Conservation (phyloP, 208 protist species). For the Acanthamoeba triangularis region DNA sequence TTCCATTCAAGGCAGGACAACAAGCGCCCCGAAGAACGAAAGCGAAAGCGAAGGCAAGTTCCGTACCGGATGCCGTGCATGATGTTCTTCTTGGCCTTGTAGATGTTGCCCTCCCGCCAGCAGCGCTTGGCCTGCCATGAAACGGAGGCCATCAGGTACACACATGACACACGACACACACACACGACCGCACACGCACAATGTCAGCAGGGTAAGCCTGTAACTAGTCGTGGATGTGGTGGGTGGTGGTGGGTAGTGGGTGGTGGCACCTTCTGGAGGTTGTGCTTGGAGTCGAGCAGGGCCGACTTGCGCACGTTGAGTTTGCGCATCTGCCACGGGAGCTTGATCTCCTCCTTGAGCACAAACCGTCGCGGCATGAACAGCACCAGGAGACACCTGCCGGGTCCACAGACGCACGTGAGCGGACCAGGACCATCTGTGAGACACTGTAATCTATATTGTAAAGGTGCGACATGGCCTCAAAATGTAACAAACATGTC, state of each 20-base stretch:
- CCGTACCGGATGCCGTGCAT: slow-evolving; percentile 28
- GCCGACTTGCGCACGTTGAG: slow-evolving; percentile 46
- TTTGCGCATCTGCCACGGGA: slow-evolving; percentile 22
- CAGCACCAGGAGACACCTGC: slow-evolving; percentile 35
- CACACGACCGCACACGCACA: too few relatives aligned
- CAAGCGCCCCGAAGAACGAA: too few relatives aligned
- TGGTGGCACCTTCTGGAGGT: slow-evolving; percentile 2
- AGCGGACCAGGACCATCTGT: background rate
- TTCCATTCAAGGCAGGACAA: background rate
- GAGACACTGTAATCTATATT: background rate
- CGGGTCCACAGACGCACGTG: background rate
- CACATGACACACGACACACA: background rate
- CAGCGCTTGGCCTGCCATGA: background rate
- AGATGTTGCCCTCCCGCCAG: slow-evolving; percentile 28
- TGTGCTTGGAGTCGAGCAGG: slow-evolving; percentile 36
- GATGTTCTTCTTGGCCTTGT: slow-evolving; percentile 67
- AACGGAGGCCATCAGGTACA: background rate
- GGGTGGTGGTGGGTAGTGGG: too few relatives aligned
- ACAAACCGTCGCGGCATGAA: slow-evolving; percentile 18
- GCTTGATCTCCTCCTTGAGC: background rate
- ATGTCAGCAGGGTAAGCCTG: too few relatives aligned
- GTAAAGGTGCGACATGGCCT: too few relatives aligned
- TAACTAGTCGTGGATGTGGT: too few relatives aligned
- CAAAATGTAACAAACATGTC: background rate
- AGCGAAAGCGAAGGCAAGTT: background rate